Evolutionary conservation across 371 early-diverging fungal genomes (phyloP).

Genomic region (Coemansia sp.): DNA sequence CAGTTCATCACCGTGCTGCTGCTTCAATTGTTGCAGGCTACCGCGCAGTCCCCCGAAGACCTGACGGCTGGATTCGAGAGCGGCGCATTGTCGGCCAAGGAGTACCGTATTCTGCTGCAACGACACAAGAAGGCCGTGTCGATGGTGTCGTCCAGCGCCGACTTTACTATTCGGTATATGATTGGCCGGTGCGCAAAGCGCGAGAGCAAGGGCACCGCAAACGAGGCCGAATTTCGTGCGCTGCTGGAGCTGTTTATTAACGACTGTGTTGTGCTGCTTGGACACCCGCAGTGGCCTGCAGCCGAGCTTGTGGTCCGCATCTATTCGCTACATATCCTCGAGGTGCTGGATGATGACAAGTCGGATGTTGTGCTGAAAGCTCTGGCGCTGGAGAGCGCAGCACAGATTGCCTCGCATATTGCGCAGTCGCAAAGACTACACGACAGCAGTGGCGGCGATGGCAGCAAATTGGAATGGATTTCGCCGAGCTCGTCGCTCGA

Average conservation of each 20-base stretch:
- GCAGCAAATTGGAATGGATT: constrained; percentile 7
- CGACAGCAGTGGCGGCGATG: not conserved
- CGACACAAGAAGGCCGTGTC: constrained; percentile 55
- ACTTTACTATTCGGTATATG: constrained; percentile 65
- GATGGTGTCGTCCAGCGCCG: constrained; percentile 61
- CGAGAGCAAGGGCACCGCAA: constrained; percentile 50
- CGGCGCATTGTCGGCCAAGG: constrained; percentile 26
- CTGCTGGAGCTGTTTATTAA: constrained; percentile 69
- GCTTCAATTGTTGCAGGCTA: constrained; percentile 76
- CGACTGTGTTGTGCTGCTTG: constrained; percentile 70
- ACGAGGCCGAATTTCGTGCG: constrained; percentile 73
- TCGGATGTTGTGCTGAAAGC: constrained; percentile 61
- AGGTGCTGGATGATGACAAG: constrained; percentile 59
- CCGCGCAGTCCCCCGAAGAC: constrained; percentile 52
- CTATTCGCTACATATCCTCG: constrained; percentile 65
- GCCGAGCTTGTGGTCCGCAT: constrained; percentile 70
- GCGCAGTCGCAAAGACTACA: constrained; percentile 1
- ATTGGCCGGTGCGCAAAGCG: constrained; percentile 62
- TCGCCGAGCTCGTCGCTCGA: constrained; percentile 30
- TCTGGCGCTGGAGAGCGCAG: constrained; percentile 77
- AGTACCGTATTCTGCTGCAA: constrained; percentile 30
- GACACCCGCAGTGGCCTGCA: constrained; percentile 90
- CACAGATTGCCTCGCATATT: constrained; percentile 59
- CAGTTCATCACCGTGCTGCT: constrained; percentile 79
- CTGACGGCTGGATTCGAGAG: constrained; percentile 40